Conservation (phyloP, 371 early-diverging fungal genomes). For the Mucor circinelloides region DNA sequence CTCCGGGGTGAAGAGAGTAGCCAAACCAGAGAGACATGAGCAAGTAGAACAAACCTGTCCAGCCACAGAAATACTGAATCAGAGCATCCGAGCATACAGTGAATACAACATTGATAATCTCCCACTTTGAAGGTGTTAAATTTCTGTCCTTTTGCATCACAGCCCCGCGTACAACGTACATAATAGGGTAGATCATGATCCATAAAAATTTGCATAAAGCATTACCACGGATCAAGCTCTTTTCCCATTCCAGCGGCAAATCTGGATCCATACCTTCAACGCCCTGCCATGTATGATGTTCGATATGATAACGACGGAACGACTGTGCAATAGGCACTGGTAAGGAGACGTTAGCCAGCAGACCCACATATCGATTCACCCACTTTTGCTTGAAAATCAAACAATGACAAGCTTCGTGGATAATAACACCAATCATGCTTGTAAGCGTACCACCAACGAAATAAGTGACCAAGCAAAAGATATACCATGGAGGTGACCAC, state of each 20-base stretch:
- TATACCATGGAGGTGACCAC: conserved; percentile 58
- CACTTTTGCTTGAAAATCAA: conserved; percentile 69
- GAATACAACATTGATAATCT: conserved; percentile 76
- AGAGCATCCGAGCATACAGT: conserved; percentile 63
- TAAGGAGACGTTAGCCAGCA: conserved; percentile 85
- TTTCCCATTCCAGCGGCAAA: conserved; percentile 91
- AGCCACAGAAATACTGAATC: conserved; percentile 65
- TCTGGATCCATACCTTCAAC: conserved; percentile 94
- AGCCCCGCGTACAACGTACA: conserved; percentile 89
- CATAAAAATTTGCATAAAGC: conserved; percentile 75
- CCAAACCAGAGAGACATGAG: conserved; percentile 85
- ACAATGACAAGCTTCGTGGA: conserved; percentile 93
- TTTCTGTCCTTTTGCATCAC: conserved; percentile 68
- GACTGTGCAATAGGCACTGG: conserved; percentile 81
- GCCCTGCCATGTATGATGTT: conserved; percentile 96
- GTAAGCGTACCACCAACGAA: conserved; percentile 85
- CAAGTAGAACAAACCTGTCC: conserved; percentile 74
- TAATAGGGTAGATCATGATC: conserved; percentile 85
- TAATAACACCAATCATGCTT: conserved; percentile 73
- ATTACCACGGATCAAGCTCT: conserved; percentile 76
- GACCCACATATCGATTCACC: conserved; percentile 79
- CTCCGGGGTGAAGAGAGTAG: conserved; percentile 92
- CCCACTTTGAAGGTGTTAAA: conserved; percentile 72
- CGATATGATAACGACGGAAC: conserved; percentile 93
- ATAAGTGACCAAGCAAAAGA: conserved; percentile 66